phyloP scores from a whole-genome alignment of 495 filamentous ascomycete genomes.

The Halenospora varia region DNA sequence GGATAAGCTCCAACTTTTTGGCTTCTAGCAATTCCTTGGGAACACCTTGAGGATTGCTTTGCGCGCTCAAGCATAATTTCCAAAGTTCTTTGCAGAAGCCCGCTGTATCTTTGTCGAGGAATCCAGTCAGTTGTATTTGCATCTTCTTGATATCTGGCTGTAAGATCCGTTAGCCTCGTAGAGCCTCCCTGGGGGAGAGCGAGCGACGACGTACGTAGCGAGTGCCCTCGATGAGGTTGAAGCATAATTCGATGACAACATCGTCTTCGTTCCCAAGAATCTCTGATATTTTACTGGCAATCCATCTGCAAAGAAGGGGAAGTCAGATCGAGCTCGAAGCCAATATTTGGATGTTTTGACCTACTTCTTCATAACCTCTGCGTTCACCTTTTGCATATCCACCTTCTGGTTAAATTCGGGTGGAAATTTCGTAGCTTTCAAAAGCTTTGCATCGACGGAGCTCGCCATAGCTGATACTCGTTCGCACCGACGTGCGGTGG shows the following conservation, averaged over 20 bases:
- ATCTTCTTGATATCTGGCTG: conserved; percentile 94
- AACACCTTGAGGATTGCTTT: conserved; percentile 82
- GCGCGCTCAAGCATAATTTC: conserved; percentile 85
- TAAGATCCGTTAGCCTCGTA: conserved; percentile 6
- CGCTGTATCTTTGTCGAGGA: conserved; percentile 89
- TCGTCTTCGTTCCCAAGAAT: conserved; percentile 91
- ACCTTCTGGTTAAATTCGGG: conserved; percentile 93
- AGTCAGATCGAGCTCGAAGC: conserved; percentile 5
- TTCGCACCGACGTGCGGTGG: not conserved
- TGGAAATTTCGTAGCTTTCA: conserved; percentile 89
- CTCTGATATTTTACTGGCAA: conserved; percentile 77
- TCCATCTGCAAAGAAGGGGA: conserved; percentile 63
- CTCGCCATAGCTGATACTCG: conserved; percentile 52
- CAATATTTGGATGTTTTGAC: not conserved
- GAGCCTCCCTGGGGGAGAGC: not conserved
- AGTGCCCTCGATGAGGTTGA: conserved; percentile 77
- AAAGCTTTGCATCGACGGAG: conserved; percentile 78
- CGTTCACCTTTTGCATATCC: conserved; percentile 93
- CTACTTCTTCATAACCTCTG: conserved; percentile 97
- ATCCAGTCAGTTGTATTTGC: conserved; percentile 90
- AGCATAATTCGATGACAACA: conserved; percentile 89
- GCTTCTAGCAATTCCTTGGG: conserved; percentile 92
- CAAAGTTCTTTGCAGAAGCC: conserved; percentile 93
- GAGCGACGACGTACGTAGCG: conserved; percentile 61
- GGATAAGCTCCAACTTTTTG: conserved; percentile 90